Evolutionary conservation across 106 monocot genomes (phyloP).

Genomic region (Dactylorhiza incarnata): DNA sequence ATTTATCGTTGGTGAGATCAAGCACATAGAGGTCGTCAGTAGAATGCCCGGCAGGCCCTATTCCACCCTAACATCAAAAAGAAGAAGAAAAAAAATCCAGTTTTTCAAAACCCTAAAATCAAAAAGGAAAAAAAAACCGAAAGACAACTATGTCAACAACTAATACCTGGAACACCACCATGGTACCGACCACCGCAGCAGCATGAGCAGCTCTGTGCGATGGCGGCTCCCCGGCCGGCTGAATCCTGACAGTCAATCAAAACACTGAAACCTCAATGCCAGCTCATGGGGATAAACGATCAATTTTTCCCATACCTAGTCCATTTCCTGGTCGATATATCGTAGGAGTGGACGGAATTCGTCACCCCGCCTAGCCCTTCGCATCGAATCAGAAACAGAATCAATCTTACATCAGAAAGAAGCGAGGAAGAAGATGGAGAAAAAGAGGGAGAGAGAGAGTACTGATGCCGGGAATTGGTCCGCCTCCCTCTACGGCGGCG

Average conservation of each 20-base stretch:
- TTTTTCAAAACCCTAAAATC: neutral
- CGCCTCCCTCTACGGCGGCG: conserved; percentile 87
- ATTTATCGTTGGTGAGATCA: conserved; percentile 86
- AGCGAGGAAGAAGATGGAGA: neutral
- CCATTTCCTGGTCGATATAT: conserved; percentile 72
- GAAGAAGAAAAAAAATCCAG: conserved; percentile 12
- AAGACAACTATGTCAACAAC: neutral
- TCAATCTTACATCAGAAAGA: neutral
- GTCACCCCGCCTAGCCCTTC: conserved; percentile 90
- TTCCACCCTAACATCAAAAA: conserved; percentile 75
- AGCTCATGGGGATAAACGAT: neutral
- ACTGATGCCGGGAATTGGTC: conserved; percentile 74
- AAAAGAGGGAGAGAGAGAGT: neutral
- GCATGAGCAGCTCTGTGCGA: conserved; percentile 97
- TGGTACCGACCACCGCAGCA: conserved; percentile 81
- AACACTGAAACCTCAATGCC: neutral
- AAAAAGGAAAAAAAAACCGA: neutral
- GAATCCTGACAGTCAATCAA: conserved; percentile 42
- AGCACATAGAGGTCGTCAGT: conserved; percentile 97
- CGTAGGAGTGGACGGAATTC: conserved; percentile 81
- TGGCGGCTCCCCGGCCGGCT: conserved; percentile 84
- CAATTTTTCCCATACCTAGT: conserved; percentile 34
- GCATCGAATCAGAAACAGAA: conserved; percentile 1
- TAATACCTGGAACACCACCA: conserved; percentile 97
- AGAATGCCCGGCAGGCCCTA: conserved; percentile 97